Percentiles rank a stretch among this genome's conserved stretches.
phyloP scores from a whole-genome alignment of 108 stramenopile genomes.

The Cyclotella kingstonii region DNA sequence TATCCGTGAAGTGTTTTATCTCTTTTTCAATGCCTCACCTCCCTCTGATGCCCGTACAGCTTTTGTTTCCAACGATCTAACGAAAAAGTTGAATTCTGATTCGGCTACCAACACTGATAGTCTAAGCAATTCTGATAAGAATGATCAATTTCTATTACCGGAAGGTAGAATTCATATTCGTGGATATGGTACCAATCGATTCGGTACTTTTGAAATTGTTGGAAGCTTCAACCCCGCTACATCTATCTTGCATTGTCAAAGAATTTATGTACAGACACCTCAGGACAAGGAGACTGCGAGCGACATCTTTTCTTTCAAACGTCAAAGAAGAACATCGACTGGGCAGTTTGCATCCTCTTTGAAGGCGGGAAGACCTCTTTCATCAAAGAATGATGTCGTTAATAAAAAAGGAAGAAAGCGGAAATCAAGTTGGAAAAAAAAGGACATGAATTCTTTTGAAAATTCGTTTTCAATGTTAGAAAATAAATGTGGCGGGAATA shows the following conservation, averaged over 20 bases:
- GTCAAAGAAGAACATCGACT: background rate
- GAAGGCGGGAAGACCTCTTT: slow-evolving; percentile 4
- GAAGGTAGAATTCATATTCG: slow-evolving; percentile 58
- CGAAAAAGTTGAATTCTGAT: slow-evolving; percentile 13
- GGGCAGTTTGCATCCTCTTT: background rate
- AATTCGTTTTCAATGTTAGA: background rate
- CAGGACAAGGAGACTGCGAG: background rate
- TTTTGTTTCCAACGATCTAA: slow-evolving; percentile 19
- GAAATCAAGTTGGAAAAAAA: slow-evolving; percentile 36
- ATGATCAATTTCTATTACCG: background rate
- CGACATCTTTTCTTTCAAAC: background rate
- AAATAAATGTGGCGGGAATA: too few species aligned
- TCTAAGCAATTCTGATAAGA: too few species aligned
- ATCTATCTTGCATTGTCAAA: slow-evolving; percentile 57
- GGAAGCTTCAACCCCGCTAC: slow-evolving; percentile 59
- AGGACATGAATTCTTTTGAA: slow-evolving; percentile 25
- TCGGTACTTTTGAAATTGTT: slow-evolving; percentile 81
- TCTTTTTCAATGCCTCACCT: slow-evolving; percentile 79
- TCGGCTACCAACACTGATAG: too few species aligned
- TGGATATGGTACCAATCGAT: slow-evolving; percentile 75
- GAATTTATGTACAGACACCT: slow-evolving; percentile 61
- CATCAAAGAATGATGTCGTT: slow-evolving; percentile 1
- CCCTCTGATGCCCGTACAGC: slow-evolving; percentile 26
- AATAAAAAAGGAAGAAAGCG: slow-evolving; percentile 33
- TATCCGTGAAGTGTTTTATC: slow-evolving; percentile 60